phyloP scores from a whole-genome alignment of 2,329 filamentous ascomycete species.

The Colletotrichum sp. region DNA sequence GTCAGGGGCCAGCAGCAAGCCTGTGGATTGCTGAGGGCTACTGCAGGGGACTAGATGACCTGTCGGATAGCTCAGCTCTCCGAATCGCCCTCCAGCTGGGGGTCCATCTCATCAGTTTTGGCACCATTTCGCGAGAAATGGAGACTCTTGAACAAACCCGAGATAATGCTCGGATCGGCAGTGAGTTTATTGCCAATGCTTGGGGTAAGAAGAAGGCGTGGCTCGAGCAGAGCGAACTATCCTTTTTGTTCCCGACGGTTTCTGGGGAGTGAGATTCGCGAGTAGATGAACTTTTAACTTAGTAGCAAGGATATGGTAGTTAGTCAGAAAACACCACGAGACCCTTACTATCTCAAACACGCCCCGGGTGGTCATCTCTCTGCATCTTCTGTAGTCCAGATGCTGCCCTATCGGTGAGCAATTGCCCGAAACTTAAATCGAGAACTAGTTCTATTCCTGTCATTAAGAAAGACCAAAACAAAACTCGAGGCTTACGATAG shows the following conservation, averaged over 20 bases:
- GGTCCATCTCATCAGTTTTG: background rate
- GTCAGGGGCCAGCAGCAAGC: background rate
- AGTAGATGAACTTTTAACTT: background rate
- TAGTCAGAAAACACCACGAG: too few relatives aligned
- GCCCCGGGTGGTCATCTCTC: too few relatives aligned
- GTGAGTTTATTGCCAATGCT: background rate
- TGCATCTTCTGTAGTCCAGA: too few relatives aligned
- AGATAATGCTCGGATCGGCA: background rate
- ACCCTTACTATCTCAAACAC: too few relatives aligned
- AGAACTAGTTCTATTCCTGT: too few relatives aligned
- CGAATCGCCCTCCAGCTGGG: background rate
- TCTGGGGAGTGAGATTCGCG: background rate
- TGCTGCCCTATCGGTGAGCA: too few relatives aligned
- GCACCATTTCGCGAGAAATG: background rate
- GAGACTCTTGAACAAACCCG: background rate
- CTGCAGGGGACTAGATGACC: background rate
- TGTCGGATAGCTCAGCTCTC: background rate
- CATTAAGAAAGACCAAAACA: too few relatives aligned
- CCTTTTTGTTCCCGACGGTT: background rate
- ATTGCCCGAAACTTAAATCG: too few relatives aligned
- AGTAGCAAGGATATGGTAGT: too few relatives aligned
- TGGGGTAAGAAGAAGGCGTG: background rate
- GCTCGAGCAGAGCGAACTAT: background rate
- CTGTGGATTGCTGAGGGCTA: background rate
- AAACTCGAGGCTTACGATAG: too few relatives aligned